Percentiles rank a stretch among this genome's conserved stretches.
Evolutionary conservation across 768 basidiomycete species (phyloP).

Genomic region (Strobilomyces confusus): DNA sequence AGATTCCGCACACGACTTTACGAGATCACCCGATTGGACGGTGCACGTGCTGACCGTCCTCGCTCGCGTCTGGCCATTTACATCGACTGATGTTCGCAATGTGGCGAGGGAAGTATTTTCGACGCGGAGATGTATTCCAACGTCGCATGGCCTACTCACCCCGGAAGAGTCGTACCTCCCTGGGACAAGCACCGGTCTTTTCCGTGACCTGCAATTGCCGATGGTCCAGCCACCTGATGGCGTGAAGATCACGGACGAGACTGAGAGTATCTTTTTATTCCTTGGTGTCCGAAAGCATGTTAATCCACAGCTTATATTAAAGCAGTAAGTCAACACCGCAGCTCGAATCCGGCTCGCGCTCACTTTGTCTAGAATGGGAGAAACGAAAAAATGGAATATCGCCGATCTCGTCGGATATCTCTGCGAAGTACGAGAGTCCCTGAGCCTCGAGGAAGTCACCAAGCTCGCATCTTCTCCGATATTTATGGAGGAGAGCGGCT

Average conservation of each 20-base stretch:
- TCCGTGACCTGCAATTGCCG: too few species aligned
- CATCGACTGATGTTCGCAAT: too few species aligned
- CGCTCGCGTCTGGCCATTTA: too few species aligned
- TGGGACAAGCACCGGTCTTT: too few species aligned
- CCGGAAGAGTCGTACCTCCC: too few species aligned
- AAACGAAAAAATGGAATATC: neutral
- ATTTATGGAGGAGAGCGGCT: neutral
- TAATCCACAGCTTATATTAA: neutral
- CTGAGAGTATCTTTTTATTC: slow-evolving; percentile 67
- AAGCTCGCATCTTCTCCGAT: neutral
- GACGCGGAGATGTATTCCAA: too few species aligned
- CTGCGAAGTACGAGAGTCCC: neutral
- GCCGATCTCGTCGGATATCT: neutral
- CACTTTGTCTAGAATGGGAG: neutral
- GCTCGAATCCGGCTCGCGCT: neutral
- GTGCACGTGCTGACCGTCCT: too few species aligned
- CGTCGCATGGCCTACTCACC: too few species aligned
- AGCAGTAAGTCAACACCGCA: neutral
- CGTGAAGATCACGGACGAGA: slow-evolving; percentile 48
- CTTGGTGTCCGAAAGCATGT: slow-evolving; percentile 71
- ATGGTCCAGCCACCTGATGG: slow-evolving; percentile 63
- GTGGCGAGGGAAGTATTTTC: too few species aligned
- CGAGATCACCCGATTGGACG: too few species aligned
- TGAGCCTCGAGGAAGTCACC: neutral
- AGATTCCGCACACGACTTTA: too few species aligned